Percentiles rank a stretch among this genome's conserved stretches.
Conservation (phyloP, 2,329 filamentous ascomycete species). For the Aspergillus quadricinctus region DNA sequence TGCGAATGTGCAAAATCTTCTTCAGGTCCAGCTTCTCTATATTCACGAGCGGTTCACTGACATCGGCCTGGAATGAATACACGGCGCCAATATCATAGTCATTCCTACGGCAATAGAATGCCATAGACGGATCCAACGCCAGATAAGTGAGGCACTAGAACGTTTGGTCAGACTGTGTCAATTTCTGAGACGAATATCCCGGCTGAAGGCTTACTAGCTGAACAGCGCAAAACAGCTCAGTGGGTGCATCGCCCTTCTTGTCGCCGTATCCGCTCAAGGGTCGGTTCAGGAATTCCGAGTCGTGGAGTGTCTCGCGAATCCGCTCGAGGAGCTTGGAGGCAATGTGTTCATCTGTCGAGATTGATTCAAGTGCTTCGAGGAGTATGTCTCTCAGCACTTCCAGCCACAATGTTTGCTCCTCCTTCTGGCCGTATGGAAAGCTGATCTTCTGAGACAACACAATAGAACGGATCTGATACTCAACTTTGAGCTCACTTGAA, state of each 20-base stretch:
- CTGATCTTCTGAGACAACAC: slow-evolving; percentile 26
- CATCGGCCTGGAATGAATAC: slow-evolving; percentile 17
- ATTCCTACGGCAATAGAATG: slow-evolving; percentile 20
- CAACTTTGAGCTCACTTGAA: slow-evolving; percentile 23
- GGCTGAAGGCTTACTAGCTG: slow-evolving; percentile 23
- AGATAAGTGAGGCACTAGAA: slow-evolving; percentile 31
- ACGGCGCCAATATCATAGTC: slow-evolving; percentile 31
- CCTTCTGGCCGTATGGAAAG: slow-evolving; percentile 23
- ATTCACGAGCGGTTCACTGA: slow-evolving; percentile 11
- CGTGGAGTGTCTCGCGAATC: slow-evolving; percentile 16
- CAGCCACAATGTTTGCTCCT: slow-evolving; percentile 27
- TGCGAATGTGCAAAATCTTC: slow-evolving; percentile 36
- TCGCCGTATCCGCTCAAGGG: slow-evolving; percentile 17
- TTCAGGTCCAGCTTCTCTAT: slow-evolving; percentile 22
- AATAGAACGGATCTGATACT: slow-evolving; percentile 34
- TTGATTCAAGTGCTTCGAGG: slow-evolving; percentile 17
- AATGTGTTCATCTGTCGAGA: background rate
- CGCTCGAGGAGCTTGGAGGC: slow-evolving; percentile 20
- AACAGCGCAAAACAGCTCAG: slow-evolving; percentile 24
- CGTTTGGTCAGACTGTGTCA: background rate
- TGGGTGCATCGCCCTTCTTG: slow-evolving; percentile 6
- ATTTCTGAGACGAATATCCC: background rate
- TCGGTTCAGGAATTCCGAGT: slow-evolving; percentile 20
- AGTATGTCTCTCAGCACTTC: slow-evolving; percentile 28
- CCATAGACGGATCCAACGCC: slow-evolving; percentile 25